Evolutionary conservation across 805 yeast genomes (phyloP).

Genomic region (Candida qinlingensis): DNA sequence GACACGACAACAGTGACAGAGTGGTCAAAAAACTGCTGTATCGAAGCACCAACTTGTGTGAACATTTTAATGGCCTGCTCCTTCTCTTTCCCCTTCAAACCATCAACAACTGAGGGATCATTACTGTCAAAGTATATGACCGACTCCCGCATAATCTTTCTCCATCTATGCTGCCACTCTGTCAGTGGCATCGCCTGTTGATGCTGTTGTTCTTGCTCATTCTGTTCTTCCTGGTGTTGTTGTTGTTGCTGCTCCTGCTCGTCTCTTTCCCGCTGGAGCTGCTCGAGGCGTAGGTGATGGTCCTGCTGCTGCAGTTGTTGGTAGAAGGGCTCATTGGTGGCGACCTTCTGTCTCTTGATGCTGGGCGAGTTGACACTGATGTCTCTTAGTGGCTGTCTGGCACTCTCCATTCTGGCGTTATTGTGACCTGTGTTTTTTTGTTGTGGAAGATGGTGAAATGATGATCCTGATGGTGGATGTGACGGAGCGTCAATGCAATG

Average conservation of each 20-base stretch:
- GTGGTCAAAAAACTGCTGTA: conserved; percentile 54
- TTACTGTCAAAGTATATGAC: conserved; percentile 52
- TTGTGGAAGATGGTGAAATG: not conserved
- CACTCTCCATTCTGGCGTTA: conserved; percentile 12
- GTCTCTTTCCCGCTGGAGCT: not conserved
- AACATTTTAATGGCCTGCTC: conserved; percentile 28
- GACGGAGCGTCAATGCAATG: not conserved
- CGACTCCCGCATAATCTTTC: conserved; percentile 48
- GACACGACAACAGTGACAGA: conserved; percentile 72
- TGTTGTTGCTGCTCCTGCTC: conserved; percentile 5
- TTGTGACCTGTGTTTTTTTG: not conserved
- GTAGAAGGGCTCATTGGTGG: not conserved
- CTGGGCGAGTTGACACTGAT: conserved; percentile 25
- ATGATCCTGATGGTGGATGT: not conserved
- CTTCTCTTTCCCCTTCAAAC: conserved; percentile 26
- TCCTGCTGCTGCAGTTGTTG: conserved; percentile 1
- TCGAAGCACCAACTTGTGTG: conserved; percentile 43
- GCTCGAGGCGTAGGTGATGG: conserved; percentile 1
- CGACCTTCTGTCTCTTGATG: conserved; percentile 22
- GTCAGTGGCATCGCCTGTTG: conserved; percentile 26
- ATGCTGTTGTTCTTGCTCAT: conserved; percentile 5
- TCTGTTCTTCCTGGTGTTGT: not conserved
- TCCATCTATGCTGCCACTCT: conserved; percentile 59
- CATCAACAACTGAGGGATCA: conserved; percentile 27
- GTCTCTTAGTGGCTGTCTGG: conserved; percentile 21